These are phyloP conservation scores for Tricladium varicosporioides DNA, from an alignment of 2,329 filamentous ascomycete genomes.

Conservation along the genomic window DNA sequence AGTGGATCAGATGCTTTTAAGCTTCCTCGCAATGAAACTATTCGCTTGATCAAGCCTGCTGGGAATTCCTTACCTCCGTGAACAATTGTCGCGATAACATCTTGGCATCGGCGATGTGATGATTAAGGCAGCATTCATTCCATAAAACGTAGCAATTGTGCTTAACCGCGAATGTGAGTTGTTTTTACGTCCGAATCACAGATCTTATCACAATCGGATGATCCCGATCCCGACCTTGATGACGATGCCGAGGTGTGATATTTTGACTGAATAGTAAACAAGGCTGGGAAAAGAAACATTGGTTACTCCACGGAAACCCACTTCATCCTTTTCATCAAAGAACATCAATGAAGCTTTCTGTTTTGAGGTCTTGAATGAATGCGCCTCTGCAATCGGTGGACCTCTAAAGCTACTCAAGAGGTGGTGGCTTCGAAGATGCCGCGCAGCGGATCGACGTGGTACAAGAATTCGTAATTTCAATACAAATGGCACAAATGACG, in stretches of 20 bases:
- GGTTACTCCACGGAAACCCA: no score
- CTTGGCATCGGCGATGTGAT: background rate
- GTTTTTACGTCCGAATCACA: background rate
- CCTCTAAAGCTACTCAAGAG: no score
- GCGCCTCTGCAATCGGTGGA: background rate
- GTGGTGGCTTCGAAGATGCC: no score
- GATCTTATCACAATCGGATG: no score
- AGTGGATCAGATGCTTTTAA: background rate
- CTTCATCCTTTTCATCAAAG: no score
- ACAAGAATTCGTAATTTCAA: no score
- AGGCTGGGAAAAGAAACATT: background rate
- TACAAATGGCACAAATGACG: no score
- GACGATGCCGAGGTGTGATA: background rate
- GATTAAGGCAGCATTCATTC: background rate
- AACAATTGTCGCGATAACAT: background rate
- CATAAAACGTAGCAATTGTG: background rate
- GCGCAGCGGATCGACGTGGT: no score
- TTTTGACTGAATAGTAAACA: background rate
- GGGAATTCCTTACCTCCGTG: background rate
- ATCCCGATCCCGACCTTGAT: background rate
- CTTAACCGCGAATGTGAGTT: background rate
- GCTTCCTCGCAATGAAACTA: background rate
- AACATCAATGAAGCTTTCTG: background rate
- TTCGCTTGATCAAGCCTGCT: background rate
- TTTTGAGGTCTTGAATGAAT: background rate